Percentiles rank a stretch among this genome's conserved stretches.
Evolutionary conservation across 345 rosid genomes (phyloP).

Genomic region (Hibiscus mutabilis): DNA sequence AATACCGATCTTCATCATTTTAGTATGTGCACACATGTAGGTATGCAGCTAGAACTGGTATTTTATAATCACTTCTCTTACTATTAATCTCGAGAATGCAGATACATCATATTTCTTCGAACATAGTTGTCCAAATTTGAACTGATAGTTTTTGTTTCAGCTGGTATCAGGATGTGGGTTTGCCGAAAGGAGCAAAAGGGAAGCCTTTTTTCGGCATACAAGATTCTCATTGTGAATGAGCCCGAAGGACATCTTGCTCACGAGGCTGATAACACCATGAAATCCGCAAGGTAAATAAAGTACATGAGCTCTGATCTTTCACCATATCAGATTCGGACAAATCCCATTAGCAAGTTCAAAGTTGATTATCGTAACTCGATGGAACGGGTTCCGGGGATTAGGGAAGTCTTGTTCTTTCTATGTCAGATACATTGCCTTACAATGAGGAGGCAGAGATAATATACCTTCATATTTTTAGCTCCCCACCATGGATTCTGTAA

Average conservation of each 20-base stretch:
- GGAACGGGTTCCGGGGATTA: not conserved
- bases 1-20: no score
- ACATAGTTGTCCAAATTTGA: not conserved
- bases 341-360: slow-evolving; percentile 2
- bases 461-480: no score
- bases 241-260: not conserved
- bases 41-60: not conserved
- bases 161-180: slow-evolving; percentile 30
- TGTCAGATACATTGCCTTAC: not conserved
- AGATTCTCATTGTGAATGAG: slow-evolving; percentile 11
- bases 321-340: not conserved
- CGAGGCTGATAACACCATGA: not conserved
- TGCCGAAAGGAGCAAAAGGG: not conserved
- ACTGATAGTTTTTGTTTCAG: not conserved
- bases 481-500: no score
- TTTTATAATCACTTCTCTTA: not conserved
- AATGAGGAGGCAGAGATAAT: no score
- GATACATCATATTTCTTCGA: not conserved
- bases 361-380: not conserved
- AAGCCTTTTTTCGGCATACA: not conserved
- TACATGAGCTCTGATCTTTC: not conserved
- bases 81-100: not conserved
- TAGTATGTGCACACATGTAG: no score
- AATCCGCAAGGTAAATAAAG: slow-evolving; percentile 10
- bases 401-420: not conserved